A percentile compares a stretch with the other conserved stretches of the same genome.
Conservation (phyloP, 2,329 filamentous ascomycete species). For the Monilinia polystroma region DNA sequence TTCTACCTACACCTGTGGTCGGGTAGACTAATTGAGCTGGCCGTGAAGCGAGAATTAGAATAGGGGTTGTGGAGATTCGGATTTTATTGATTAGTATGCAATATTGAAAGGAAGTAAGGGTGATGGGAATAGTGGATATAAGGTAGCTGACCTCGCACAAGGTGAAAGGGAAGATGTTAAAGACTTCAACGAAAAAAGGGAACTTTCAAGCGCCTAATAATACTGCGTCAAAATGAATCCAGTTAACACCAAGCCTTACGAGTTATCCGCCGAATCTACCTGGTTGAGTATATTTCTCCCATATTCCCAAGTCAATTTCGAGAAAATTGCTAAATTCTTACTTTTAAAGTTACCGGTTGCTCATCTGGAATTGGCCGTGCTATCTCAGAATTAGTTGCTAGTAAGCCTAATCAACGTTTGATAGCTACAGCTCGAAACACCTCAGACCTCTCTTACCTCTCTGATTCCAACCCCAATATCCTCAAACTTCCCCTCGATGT, state of each 20-base stretch:
- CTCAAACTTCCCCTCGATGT: constrained; percentile 51
- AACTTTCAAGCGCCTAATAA: neutral
- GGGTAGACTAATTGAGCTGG: constrained; percentile 2
- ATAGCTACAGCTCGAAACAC: constrained; percentile 51
- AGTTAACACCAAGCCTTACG: constrained; percentile 11
- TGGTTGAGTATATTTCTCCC: constrained; percentile 5
- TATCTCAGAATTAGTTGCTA: constrained; percentile 44
- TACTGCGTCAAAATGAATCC: constrained; percentile 1
- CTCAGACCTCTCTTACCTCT: constrained; percentile 44
- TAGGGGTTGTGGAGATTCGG: neutral
- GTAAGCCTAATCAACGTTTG: constrained; percentile 44
- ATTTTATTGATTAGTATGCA: neutral
- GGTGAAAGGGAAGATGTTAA: neutral
- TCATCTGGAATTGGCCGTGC: constrained; percentile 49
- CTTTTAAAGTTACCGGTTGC: constrained; percentile 48
- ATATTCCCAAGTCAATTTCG: neutral
- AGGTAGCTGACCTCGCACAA: neutral
- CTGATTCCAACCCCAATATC: constrained; percentile 41
- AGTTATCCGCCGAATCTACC: neutral
- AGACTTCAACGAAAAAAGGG: neutral
- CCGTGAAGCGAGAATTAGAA: constrained; percentile 4
- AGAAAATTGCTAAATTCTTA: neutral
- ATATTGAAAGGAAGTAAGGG: neutral
- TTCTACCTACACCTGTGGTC: neutral
- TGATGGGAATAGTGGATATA: neutral